Evolutionary conservation across 1,284 basidiomycete species (phyloP).

Genomic region (Puccinia horiana): DNA sequence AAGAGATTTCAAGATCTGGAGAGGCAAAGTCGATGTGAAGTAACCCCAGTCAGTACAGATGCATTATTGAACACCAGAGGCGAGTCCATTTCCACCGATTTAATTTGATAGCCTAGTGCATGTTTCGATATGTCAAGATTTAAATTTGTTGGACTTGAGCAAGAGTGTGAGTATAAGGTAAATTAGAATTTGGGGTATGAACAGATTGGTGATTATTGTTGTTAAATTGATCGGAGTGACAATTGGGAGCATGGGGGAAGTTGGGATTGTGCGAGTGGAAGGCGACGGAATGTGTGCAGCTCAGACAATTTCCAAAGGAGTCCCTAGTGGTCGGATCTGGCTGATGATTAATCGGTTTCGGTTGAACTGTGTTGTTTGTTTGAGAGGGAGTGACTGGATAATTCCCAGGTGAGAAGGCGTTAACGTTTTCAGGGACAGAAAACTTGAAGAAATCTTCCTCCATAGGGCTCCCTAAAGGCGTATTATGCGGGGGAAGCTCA

Average conservation of each 20-base stretch:
- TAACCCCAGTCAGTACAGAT: too few relatives aligned
- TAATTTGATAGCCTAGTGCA: background rate
- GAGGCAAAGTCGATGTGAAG: too few relatives aligned
- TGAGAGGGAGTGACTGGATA: background rate
- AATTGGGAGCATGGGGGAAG: background rate
- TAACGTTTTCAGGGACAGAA: background rate
- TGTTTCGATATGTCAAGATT: background rate
- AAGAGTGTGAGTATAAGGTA: background rate
- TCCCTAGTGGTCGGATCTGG: background rate
- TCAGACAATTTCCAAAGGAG: background rate
- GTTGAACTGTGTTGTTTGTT: background rate
- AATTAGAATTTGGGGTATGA: background rate
- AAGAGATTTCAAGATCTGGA: too few relatives aligned
- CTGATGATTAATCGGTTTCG: background rate
- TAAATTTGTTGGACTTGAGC: background rate
- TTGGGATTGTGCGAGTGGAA: background rate
- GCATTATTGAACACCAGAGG: background rate
- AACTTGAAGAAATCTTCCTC: conserved; percentile 10
- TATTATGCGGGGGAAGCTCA: conserved; percentile 17
- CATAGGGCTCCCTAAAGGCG: conserved; percentile 35
- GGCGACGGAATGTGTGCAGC: background rate
- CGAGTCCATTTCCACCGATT: background rate
- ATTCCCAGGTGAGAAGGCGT: background rate
- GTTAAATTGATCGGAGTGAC: background rate
- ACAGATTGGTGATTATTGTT: background rate